Conservation (phyloP, 2,329 filamentous ascomycete genomes). For the Ophiostoma tasmaniense region DNA sequence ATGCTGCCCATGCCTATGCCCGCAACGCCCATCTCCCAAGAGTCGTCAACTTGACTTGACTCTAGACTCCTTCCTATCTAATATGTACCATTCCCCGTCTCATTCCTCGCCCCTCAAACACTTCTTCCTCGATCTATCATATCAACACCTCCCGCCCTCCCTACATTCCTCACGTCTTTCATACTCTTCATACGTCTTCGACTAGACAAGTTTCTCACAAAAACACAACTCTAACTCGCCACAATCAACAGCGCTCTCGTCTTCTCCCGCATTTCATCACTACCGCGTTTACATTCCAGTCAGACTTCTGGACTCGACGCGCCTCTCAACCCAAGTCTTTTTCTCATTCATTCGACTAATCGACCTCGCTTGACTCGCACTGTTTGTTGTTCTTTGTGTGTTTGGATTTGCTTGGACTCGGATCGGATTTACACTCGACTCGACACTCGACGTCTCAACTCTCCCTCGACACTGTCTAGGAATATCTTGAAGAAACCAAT, state of each 20-base stretch:
- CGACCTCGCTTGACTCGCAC: neutral
- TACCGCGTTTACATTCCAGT: conserved; percentile 14
- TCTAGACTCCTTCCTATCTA: conserved; percentile 10
- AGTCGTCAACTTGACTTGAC: neutral
- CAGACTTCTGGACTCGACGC: conserved; percentile 10
- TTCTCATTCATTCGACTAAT: neutral
- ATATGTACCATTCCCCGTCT: conserved; percentile 10
- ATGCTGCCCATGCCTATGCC: neutral
- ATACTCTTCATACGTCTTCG: conserved; percentile 8
- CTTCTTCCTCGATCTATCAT: conserved; percentile 6
- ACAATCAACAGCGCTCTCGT: neutral
- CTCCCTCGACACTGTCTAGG: neutral
- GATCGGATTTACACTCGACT: neutral
- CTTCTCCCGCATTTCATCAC: neutral
- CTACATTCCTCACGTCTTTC: conserved; percentile 10
- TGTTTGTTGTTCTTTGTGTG: conserved; percentile 4
- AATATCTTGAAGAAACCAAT: neutral
- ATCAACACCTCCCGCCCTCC: neutral
- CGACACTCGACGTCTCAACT: neutral
- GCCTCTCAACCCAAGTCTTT: neutral
- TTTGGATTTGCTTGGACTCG: neutral
- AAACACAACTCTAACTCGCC: conserved; percentile 3
- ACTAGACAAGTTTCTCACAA: neutral
- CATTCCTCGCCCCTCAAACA: conserved; percentile 12
- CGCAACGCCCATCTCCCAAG: neutral